Evolutionary conservation across 176 grass and related monocot species (phyloP), one percentile per base, ranked within the genome.

Genomic region (Cocos nucifera): DNA sequence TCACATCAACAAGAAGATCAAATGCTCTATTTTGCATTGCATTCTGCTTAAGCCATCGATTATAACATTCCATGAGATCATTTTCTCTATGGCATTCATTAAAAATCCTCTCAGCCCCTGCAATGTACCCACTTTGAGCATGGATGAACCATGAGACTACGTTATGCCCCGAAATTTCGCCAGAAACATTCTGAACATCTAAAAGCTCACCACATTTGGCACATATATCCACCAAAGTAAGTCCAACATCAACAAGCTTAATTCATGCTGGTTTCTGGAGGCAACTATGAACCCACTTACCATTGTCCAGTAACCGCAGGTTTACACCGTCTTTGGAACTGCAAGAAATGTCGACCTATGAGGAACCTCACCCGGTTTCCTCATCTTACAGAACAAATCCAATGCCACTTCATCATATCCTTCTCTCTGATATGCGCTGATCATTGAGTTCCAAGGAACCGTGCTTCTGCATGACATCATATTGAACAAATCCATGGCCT

Each of bases 381-480:
- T 58, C 56, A 61, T 71, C 16, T 49, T 26, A 16, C 16, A 29
- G 25, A 71, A 71, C 8, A 71, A 20, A 8, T 61, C 44, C 17
- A 71, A 61, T 4, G 68, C 55, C 54, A 63, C 62, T 25, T 73
- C 70, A 62, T 62, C n/a, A 35, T 19, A 54, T 28, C 50, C 70
- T 63, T 63, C 70, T 63, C 20, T 73, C 19, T 63, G 51, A 9
- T 18, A 54, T 22, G 22, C 50, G 39, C 35, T 54, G 17, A 63
- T 73, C 24, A 63, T 23, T 44, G 58, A 50, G 50, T 73, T 56
- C 70, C 27, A 73, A 24, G 70, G 55, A 56, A 56, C 53, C 0
- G 27, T 56, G 23, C 59, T 71, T 60, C 57, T 61, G 50, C 22
- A n/a, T 26, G 69, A 39, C 69, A 71, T 71, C 57, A n/a, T 60